These are phyloP conservation scores for Iberis pinnata DNA, from an alignment of 345 rosid species.

Conservation along the genomic window DNA sequence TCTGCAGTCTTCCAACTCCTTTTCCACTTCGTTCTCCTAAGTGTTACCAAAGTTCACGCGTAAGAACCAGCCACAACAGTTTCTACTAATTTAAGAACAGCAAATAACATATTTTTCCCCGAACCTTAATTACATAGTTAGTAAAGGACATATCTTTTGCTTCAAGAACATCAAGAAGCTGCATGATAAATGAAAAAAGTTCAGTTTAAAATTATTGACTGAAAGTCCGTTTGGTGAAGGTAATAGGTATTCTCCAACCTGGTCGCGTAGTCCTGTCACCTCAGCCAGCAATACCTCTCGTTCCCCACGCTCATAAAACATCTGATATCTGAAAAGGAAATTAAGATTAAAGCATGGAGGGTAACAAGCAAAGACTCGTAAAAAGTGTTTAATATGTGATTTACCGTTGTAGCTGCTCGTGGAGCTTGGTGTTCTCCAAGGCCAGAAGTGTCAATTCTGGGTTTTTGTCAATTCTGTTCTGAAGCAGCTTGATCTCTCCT, in stretches of 20 bases:
- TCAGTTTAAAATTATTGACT: constrained; percentile 6
- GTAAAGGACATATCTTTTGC: constrained; percentile 34
- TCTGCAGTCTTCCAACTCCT: constrained; percentile 64
- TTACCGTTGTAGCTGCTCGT: constrained; percentile 66
- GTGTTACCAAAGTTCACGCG: constrained; percentile 6
- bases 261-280: constrained; percentile 60
- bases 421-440: constrained; percentile 58
- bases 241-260: constrained; percentile 44
- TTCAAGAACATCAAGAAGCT: constrained; percentile 49
- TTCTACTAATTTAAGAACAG: constrained; percentile 14
- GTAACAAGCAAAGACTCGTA: constrained; percentile 3
- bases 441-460: constrained; percentile 56
- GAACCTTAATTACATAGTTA: constrained; percentile 37
- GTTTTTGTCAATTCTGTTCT: constrained; percentile 43
- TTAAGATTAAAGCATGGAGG: constrained; percentile 12
- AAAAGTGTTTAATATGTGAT: constrained; percentile 18
- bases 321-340: constrained; percentile 53
- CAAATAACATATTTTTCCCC: constrained; percentile 9
- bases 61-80: constrained; percentile 22
- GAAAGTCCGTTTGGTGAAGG: constrained; percentile 12
- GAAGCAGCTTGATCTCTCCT: constrained; percentile 62
- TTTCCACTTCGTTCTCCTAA: constrained; percentile 47
- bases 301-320: constrained; percentile 60
- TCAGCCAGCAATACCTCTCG: constrained; percentile 57
- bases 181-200: constrained; percentile 20